Base-by-base conservation (phyloP, 768 basidiomycete genomes). In the Peribolospora baueri region DNA sequence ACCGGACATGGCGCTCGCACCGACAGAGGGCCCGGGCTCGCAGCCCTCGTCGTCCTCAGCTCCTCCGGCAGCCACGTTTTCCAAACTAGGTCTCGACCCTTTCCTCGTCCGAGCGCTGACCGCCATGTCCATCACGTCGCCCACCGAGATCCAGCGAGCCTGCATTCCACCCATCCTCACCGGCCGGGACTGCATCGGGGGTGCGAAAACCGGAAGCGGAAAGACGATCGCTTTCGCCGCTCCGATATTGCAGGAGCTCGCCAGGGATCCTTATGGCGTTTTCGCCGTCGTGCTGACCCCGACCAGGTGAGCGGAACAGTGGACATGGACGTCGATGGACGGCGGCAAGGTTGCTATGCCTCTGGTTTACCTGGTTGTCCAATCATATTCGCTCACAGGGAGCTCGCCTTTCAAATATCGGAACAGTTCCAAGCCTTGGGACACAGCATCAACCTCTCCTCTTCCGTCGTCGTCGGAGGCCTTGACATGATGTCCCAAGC, bases 401-500 rank as follows among this genome's bases (percentile, higher is more conserved):
- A 98, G 64, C 73, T 98, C 14, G 93, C 93, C 0, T 95, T 95
- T 64, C 93, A 98, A 65, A 87, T 98, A 51, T 76, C 88, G 2
- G 91, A 95, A 59, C 93, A 98, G 65, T 95, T 97, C 66, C 77
- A 80, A 2, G 88, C 88, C 5, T 73, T 98, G 2, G 91, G 93
- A 37, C 72, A 76, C 13, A 72, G 85, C 8, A 69, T 93, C 56
- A 86, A 81, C 63, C 68, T 86, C 50, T 78, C 79, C 40, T 91
- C 87, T 7, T 76, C 82, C 7, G 87, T 95, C 6, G 71, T 95
- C 41, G 88, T 97, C 2, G 93, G 93, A 13, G 93, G 93, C 5
- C 91, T 98, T 86, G 93, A 98, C 62, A 91, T 91, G 81, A 86
- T 93, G 73, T 66, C 78, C 1, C 93, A 98, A 65, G 85, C 91